A percentile compares a stretch with the other conserved stretches of the same genome.
Evolutionary conservation across 176 grass and related monocot species (phyloP).

Genomic region (Poa annua): DNA sequence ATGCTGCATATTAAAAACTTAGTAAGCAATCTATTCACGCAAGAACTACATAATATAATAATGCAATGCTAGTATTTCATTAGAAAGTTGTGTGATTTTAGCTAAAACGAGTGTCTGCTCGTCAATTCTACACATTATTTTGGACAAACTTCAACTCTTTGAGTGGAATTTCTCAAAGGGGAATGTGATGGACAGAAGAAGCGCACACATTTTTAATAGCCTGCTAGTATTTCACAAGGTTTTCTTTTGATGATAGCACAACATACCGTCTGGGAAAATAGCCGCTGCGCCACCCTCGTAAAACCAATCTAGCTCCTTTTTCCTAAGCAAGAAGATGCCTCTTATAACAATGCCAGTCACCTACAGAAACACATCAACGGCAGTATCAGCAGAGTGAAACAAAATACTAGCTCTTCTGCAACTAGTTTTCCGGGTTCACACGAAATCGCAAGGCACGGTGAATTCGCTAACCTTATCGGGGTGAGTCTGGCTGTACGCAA

Average conservation of each 20-base stretch:
- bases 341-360: constrained; percentile 91
- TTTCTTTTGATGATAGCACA: background rate
- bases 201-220: background rate
- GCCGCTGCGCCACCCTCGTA: constrained; percentile 89
- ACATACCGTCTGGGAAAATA: constrained; percentile 90
- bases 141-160: background rate
- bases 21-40: background rate
- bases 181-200: too few relatives aligned
- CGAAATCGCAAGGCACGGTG: background rate
- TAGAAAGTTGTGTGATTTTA: background rate
- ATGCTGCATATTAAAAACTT: constrained; percentile 54
- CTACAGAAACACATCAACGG: constrained; percentile 19
- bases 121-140: background rate
- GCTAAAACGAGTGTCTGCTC: background rate
- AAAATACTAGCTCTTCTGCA: background rate
- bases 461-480: constrained; percentile 70
- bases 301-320: constrained; percentile 96
- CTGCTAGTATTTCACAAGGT: background rate
- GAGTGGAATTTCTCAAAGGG: background rate
- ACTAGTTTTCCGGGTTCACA: background rate
- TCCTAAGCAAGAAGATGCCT: constrained; percentile 90
- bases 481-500: constrained; percentile 81
- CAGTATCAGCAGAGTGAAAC: background rate
- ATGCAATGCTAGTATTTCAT: background rate
- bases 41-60: background rate